Evolutionary conservation across 768 basidiomycete genomes (phyloP), one percentile per base, ranked within the genome.

Genomic region (Boletus rubescentipes): DNA sequence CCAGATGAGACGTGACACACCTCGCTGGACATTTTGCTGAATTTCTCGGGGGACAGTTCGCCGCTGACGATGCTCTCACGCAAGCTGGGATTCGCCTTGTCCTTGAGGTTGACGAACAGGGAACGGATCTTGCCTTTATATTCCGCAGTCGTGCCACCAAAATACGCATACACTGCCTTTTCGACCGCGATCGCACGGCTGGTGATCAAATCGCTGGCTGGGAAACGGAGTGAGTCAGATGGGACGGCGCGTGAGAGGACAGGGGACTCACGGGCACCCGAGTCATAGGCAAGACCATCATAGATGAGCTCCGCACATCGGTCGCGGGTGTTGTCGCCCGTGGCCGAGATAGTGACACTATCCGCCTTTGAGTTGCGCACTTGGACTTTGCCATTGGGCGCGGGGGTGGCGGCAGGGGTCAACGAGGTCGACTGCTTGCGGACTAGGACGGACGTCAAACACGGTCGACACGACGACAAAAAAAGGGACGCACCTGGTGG

Each of bases 41-140:
- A 85, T 58, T 77, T 83, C 46, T 83, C 80, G 0, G 86, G 80
- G 0, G 82, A 62, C 2, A 97, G 72, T 18, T 89, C 86, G 1
- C 96, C 96, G 37, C 86, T 82, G 32, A 96, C 89, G 55, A 99
- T 83, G 61, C 83, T 87, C 66, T 89, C 90, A 40, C 95, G 79
- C 51, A 99, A 69, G 29, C 80, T 79, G 15, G 94, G 93, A 71
- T 99, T 99, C 61, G 86, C 84, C 74, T 93, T 94, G 72, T 96
- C 95, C 71, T 97, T 98, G 62, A 99, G 78, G 71, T 98, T 98
- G 61, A 96, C 87, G 67, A 83, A 95, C 41, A 98, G 71, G 26
- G 87, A 86, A 29, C 97, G 86, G 57, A 98, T 90, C 69, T 91
- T 97, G 61, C 75, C 70, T 60, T 85, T 86, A 71, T 93, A 93